These are phyloP conservation scores for Umbilicus rupestris DNA, from an alignment of 164 flowering plant species.

Conservation along the genomic window DNA sequence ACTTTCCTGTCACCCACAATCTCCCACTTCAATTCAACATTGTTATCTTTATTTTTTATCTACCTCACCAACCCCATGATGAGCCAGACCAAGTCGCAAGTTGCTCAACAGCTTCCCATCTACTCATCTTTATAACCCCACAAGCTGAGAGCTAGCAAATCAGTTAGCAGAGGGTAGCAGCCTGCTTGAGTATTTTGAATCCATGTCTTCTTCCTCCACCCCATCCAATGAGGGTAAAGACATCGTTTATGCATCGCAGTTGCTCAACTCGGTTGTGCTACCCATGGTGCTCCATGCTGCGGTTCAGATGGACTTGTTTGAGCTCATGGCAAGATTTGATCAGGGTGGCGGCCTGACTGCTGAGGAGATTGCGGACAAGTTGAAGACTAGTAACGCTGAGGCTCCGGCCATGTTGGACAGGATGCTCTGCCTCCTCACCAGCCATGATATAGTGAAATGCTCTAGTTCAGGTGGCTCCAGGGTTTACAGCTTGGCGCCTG, in stretches of 20 bases:
- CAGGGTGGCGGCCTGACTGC: conserved; percentile 17
- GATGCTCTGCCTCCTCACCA: conserved; percentile 26
- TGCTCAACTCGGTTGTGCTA: conserved; percentile 9
- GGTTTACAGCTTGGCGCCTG: conserved; percentile 17
- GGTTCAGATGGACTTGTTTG: conserved; percentile 15
- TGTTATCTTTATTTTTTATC: no score
- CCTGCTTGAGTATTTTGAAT: no score
- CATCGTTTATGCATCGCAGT: conserved; percentile 14
- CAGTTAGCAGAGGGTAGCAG: no score
- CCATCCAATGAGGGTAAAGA: conserved; percentile 11
- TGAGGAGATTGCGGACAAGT: conserved; percentile 14
- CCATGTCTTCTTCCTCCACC: not conserved
- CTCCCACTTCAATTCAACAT: no score
- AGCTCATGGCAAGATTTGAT: conserved; percentile 15
- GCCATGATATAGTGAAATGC: conserved; percentile 21
- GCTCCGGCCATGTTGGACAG: conserved; percentile 24
- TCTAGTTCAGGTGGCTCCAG: conserved; percentile 7
- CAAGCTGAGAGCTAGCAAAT: no score
- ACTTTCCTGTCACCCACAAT: no score
- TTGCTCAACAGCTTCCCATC: no score
- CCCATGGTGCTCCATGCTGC: conserved; percentile 22
- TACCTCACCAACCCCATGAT: no score
- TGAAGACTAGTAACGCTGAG: conserved; percentile 14
- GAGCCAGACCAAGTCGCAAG: no score
- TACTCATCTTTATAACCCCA: no score